Evolutionary conservation across 805 yeast species (phyloP).

Genomic region (Saccharomycopsis olivae): DNA sequence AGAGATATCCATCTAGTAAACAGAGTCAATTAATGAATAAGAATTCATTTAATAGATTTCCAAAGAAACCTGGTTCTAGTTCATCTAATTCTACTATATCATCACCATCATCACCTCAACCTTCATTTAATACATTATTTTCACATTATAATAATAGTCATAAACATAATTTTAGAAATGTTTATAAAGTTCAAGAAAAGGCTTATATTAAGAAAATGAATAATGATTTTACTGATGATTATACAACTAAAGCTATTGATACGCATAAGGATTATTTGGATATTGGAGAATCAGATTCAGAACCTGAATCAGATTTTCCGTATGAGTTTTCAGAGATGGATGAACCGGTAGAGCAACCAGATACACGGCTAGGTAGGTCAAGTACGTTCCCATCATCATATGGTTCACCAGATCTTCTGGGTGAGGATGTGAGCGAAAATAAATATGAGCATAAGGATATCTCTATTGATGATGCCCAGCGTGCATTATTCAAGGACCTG

Average conservation of each 20-base stretch:
- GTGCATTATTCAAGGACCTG: too few species aligned
- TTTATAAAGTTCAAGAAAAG: conserved; percentile 42
- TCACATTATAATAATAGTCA: neutral
- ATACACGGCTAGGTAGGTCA: neutral
- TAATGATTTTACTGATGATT: conserved; percentile 55
- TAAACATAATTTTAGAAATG: conserved; percentile 18
- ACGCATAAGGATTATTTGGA: conserved; percentile 24
- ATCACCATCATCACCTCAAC: conserved; percentile 7
- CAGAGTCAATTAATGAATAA: neutral
- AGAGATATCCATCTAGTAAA: conserved; percentile 4
- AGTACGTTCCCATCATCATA: neutral
- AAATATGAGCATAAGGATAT: too few species aligned
- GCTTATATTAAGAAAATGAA: conserved; percentile 53
- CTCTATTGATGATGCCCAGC: too few species aligned
- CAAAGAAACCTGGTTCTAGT: conserved; percentile 1
- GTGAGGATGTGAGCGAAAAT: too few species aligned
- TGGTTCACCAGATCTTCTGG: too few species aligned
- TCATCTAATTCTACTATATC: conserved; percentile 2
- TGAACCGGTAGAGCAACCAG: neutral
- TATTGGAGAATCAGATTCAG: conserved; percentile 6
- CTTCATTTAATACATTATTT: neutral
- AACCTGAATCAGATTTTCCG: conserved; percentile 15
- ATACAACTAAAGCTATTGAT: conserved; percentile 53
- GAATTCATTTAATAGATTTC: conserved; percentile 4
- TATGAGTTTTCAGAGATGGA: neutral